Percentiles rank a stretch among this genome's conserved stretches.
Evolutionary conservation across 2,329 filamentous ascomycete genomes (phyloP).

Genomic region (Fusarium miscanthi): DNA sequence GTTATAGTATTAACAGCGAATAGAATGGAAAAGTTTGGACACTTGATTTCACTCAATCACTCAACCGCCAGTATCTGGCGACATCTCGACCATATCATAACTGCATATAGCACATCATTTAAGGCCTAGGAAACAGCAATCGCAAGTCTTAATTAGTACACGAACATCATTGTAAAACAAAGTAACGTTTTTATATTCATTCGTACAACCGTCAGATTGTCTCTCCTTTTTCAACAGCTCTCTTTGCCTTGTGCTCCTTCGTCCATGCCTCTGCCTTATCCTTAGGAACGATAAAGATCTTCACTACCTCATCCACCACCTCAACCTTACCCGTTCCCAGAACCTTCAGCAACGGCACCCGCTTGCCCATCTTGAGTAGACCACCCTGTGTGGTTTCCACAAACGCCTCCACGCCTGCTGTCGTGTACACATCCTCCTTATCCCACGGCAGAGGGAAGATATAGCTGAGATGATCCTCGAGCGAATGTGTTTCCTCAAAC

Average conservation of each 20-base stretch:
- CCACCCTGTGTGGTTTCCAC: slow-evolving; percentile 85
- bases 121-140: slow-evolving; percentile 6
- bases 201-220: slow-evolving; percentile 5
- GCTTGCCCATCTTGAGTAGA: slow-evolving; percentile 90
- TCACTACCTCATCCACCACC: slow-evolving; percentile 86
- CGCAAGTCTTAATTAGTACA: slow-evolving; percentile 16
- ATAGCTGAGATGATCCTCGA: slow-evolving; percentile 83
- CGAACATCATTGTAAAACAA: slow-evolving; percentile 1
- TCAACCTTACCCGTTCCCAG: slow-evolving; percentile 82
- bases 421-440: slow-evolving; percentile 70
- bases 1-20: slow-evolving; percentile 33
- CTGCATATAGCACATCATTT: slow-evolving; percentile 11
- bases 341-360: slow-evolving; percentile 79
- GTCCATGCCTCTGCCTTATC: slow-evolving; percentile 79
- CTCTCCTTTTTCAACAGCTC: slow-evolving; percentile 59
- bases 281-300: slow-evolving; percentile 84
- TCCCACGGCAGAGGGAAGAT: slow-evolving; percentile 95
- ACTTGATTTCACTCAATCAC: slow-evolving; percentile 6
- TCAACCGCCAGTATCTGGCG: not conserved
- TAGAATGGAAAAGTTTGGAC: slow-evolving; percentile 33
- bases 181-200: slow-evolving; percentile 7
- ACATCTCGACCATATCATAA: not conserved
- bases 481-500: slow-evolving; percentile 79
- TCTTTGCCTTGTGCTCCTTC: slow-evolving; percentile 83
- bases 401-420: slow-evolving; percentile 81